Base-by-base conservation (phyloP, 257 asterid species). In the Petunia secreta region DNA sequence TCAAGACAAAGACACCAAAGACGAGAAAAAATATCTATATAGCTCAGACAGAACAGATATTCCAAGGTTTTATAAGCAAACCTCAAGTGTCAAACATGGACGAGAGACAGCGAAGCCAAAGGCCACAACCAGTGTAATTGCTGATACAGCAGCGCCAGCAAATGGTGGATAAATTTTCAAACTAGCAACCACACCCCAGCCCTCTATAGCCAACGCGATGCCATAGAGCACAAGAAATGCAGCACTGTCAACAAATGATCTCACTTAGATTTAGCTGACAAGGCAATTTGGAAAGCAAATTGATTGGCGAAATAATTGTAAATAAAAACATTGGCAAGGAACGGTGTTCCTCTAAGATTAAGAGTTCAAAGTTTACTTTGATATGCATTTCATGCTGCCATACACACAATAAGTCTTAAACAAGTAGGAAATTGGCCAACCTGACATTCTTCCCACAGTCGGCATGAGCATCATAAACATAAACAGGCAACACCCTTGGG, bases 101-200 rank as follows among this genome's bases (percentile, higher is more conserved):
- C 98, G 96, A 74, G 99, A 96, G 66, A 96, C 99, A 2, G 99
- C 99, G 86, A 96, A 96, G 67, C 99, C 99, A 68, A 96, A 96
- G 81, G 99, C 90, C 84, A 96, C 99, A 50, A 96, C 99, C 79
- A 96, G 98, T 64, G 98, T 96, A 83, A 94, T 74, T 69, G 99
- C 99, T 58, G 99, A 96, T 37, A 96, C 98, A 55, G 99, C 97
- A 64, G 99, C 99, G 80, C 99, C 99, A 83, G 96, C 98, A 85
- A 96, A 96, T 10, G 99, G 98, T 54, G 98, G 98, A 88, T 94
- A 91, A 63, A 96, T 92, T 84, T 94, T 94, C 92, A 96, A 92
- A 82, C 99, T 96, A 82, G 99, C 99, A 71, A 96, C 99, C 55
- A 96, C 99, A 60, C 99, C 99, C 99, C 99, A 96, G 75, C 99